Evolutionary conservation across 2,329 filamentous ascomycete genomes (phyloP), one percentile per base, ranked within the genome.

Genomic region (Diaporthe eres): DNA sequence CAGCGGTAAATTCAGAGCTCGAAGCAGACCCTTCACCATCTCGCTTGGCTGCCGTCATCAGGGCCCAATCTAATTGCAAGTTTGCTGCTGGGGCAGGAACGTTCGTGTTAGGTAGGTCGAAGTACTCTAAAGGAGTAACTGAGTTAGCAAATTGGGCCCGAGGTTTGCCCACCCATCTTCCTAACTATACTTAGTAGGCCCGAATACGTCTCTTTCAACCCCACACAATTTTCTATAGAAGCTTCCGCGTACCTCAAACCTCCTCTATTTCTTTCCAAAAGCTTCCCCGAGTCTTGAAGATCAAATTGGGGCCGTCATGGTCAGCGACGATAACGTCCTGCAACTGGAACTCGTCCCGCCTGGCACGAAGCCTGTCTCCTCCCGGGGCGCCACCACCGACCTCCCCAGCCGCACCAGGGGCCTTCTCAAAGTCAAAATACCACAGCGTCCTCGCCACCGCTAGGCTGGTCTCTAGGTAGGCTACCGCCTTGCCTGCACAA

Each of bases 401-500:
- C 28, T 31, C n/a, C 2, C 19, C 65, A 1, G 55, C 63, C n/a
- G 34, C n/a, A 9, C 53, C 63, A 9, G n/a, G 17, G 3, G 73
- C 39, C 13, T 10, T 39, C 31, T 73, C 53, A 17, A 78, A 78
- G 25, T 78, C 75, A 44, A 78, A 77, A 28, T 77, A 77, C 70
- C 61, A 77, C 8, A 81, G 61, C 8, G 77, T 74, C 71, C 77
- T 78, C 2, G 79, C 80, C 55, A 80, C 60, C 1, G 76, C 76
- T n/a, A 81, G 76, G 53, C 77, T 77, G n/a, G 76, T 34, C 71
- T 79, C 77, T n/a, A 79, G 74, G 47, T 79, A 75, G 1, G 80
- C 80, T 61, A 82, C 78, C 12, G 75, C 75, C 68, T 82, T 83
- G 1, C 83, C 84, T 25, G 83, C 79, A 70, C 85, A 86, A 28